Base-by-base conservation (phyloP, 306 rosid species). In the Castanea sativa region DNA sequence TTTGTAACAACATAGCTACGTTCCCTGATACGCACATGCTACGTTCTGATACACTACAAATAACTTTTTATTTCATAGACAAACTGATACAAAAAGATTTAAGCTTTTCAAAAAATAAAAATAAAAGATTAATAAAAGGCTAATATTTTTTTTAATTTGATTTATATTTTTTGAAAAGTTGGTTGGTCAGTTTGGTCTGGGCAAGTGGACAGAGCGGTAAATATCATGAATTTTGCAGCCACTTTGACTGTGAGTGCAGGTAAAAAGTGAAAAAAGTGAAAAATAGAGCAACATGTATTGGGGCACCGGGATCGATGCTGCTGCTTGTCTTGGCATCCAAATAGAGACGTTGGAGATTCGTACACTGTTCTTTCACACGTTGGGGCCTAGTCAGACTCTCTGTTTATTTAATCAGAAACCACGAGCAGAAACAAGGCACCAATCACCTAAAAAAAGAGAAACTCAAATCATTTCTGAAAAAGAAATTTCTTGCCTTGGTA, bases 321-420 rank as follows among this genome's bases (percentile, higher is more conserved):
- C 68, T 55, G 56, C 45, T 77, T 79, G 72, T 76, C 71, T 76
- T 81, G 55, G 72, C 83, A 55, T 69, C 16, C 13, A 69, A 79
- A 56, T 74, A 87, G 84, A 81, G 89, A 79, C 90, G 83, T 85
- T 83, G 75, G 82, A 87, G 88, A 79, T 78, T 74, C 77, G 72
- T 81, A 63, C 30, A 76, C 59, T 64, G 70, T 33, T 78, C 76
- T 73, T 35, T 72, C 81, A 33, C 84, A 73, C 86, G 75, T 59
- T 72, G 82, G 77, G 64, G 38, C 75, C 75, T 35, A 67, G 25
- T 78, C 80, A 38, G 60, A 55, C 75, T 72, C 52, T 2, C 52
- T 49, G 16, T 8, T 68, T 71, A 60, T 67, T 79, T 19, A 53
- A 74, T 29, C 64, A 30, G 58, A 61, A 70, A 55, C 53, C 19